These are phyloP conservation scores for Picochlorum sp. DNA, from an alignment of 139 green algal species.

Conservation along the genomic window DNA sequence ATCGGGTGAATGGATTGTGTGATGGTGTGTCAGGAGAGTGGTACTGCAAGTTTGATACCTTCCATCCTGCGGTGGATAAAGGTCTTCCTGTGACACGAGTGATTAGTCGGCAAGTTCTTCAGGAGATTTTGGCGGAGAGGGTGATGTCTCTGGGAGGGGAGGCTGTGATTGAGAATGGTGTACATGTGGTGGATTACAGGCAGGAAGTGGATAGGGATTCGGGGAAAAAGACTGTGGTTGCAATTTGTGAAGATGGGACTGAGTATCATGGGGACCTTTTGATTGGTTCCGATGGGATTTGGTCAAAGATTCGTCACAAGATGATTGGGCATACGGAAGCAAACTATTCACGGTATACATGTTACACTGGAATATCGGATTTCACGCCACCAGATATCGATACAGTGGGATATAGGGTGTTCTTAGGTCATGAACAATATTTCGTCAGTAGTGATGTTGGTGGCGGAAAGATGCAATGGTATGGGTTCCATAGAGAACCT, in stretches of 20 bases:
- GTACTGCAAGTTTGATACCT: constrained; percentile 98
- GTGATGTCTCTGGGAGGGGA: constrained; percentile 28
- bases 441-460: constrained; percentile 98
- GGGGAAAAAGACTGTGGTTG: constrained; percentile 34
- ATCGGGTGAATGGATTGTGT: constrained; percentile 83
- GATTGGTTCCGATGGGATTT: constrained; percentile 92
- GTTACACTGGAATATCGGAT: constrained; percentile 89
- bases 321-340: constrained; percentile 53
- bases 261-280: constrained; percentile 72
- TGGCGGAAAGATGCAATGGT: constrained; percentile 95
- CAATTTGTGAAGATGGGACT: constrained; percentile 60
- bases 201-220: not conserved
- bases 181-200: constrained; percentile 44
- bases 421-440: constrained; percentile 93
- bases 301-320: constrained; percentile 67
- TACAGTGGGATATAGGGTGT: constrained; percentile 79
- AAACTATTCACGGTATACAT: constrained; percentile 82
- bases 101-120: constrained; percentile 73
- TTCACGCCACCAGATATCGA: constrained; percentile 87
- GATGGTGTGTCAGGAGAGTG: constrained; percentile 86
- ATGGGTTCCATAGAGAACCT: constrained; percentile 91
- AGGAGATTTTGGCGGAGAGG: constrained; percentile 55
- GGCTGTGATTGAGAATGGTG: constrained; percentile 53
- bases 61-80: constrained; percentile 75
- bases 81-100: constrained; percentile 91